These are phyloP conservation scores for Cystobasidium sp. DNA, from an alignment of 1,284 basidiomycete genomes.

Conservation along the genomic window DNA sequence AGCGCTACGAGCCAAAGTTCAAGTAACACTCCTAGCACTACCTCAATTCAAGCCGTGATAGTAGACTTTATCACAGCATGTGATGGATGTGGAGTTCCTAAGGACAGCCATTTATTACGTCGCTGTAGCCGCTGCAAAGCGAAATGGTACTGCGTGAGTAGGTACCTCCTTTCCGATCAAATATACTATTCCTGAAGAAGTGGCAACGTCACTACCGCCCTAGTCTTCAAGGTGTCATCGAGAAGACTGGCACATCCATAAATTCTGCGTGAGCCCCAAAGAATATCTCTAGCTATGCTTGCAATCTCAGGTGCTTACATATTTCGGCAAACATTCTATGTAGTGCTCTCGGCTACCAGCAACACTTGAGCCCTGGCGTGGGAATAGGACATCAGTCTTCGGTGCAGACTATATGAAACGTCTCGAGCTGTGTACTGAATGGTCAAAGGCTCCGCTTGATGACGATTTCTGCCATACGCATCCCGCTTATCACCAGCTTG, in stretches of 20 bases:
- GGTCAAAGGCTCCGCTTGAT: background rate
- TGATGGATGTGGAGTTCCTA: background rate
- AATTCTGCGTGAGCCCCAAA: background rate
- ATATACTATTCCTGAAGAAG: background rate
- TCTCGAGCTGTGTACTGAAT: background rate
- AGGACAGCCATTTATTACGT: background rate
- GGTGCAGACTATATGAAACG: background rate
- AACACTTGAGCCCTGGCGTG: background rate
- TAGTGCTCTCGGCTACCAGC: slow-evolving; percentile 3
- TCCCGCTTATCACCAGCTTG: background rate
- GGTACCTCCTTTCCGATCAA: background rate
- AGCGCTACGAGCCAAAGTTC: background rate
- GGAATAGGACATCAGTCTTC: slow-evolving; percentile 3
- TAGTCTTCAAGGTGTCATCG: background rate
- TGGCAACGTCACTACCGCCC: background rate
- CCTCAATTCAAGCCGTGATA: too few species aligned
- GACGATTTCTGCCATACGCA: background rate
- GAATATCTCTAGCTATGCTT: background rate
- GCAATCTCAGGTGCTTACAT: background rate
- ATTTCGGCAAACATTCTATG: background rate
- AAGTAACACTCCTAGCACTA: background rate
- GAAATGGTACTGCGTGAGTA: background rate
- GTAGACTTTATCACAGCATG: background rate
- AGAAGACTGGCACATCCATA: background rate
- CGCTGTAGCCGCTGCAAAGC: background rate